Evolutionary conservation across 2,329 filamentous ascomycete species (phyloP).

Genomic region (Claviceps sp.): DNA sequence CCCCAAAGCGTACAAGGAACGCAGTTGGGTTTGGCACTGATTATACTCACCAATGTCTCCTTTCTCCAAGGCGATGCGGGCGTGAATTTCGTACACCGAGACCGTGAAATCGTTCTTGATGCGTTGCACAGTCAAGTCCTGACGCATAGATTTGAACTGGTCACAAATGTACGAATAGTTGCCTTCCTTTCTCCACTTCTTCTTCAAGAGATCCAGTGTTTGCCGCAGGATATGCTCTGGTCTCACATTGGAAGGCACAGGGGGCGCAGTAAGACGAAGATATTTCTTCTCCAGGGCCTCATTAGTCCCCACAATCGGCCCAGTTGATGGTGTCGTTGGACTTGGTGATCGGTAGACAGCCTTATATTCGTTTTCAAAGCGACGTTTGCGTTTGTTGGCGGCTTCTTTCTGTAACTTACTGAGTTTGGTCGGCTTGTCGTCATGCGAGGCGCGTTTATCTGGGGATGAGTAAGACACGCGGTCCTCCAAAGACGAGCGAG

Average conservation of each 20-base stretch:
- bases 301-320: conserved; percentile 76
- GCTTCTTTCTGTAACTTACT: conserved; percentile 87
- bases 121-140: conserved; percentile 95
- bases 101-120: conserved; percentile 96
- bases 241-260: conserved; percentile 77
- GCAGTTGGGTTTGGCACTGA: conserved; percentile 97
- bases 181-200: conserved; percentile 85
- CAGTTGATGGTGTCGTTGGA: conserved; percentile 41
- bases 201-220: conserved; percentile 78
- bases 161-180: conserved; percentile 98
- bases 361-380: conserved; percentile 61
- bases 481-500: conserved; percentile 48
- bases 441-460: conserved; percentile 28
- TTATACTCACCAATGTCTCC: conserved; percentile 99
- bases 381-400: conserved; percentile 74
- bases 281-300: conserved; percentile 84
- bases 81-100: conserved; percentile 92
- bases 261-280: conserved; percentile 81
- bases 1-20: conserved; percentile 76
- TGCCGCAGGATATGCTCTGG: conserved; percentile 68
- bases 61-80: conserved; percentile 93
- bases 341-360: conserved; percentile 41
- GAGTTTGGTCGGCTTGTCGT: conserved; percentile 36
- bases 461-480: conserved; percentile 52
- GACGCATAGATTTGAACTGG: conserved; percentile 95